Conservation (phyloP, 345 rosid genomes). For the Linum usitatissimum region DNA sequence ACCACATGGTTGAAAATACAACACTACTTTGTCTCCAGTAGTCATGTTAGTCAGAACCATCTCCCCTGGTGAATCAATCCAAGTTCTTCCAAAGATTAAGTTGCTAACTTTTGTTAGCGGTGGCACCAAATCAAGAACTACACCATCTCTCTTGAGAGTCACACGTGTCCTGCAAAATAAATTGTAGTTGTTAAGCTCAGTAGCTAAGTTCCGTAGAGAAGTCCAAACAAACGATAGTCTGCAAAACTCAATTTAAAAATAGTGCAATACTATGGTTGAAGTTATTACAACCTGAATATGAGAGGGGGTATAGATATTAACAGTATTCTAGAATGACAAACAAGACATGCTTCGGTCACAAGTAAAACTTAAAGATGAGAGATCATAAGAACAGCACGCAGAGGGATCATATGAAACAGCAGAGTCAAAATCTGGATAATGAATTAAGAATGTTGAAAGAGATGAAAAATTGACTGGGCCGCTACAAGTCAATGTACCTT, state of each 20-base stretch:
- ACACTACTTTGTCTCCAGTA: conserved; percentile 68
- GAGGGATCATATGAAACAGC: background rate
- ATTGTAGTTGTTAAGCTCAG: background rate
- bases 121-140: conserved; percentile 62
- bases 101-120: conserved; percentile 70
- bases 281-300: background rate
- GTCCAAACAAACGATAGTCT: background rate
- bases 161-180: conserved; percentile 45
- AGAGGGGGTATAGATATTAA: background rate
- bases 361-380: background rate
- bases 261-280: background rate
- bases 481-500: conserved; percentile 22
- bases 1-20: conserved; percentile 73
- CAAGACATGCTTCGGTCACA: background rate
- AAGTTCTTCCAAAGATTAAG: conserved; percentile 69
- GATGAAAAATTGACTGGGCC: background rate
- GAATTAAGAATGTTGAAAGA: background rate
- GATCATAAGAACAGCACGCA: background rate
- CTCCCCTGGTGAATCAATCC: conserved; percentile 77
- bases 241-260: too few relatives aligned
- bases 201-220: background rate
- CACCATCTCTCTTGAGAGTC: conserved; percentile 56
- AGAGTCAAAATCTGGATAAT: background rate
- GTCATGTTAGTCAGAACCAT: conserved; percentile 66
- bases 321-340: background rate